A percentile compares a stretch with the other conserved stretches of the same genome.
Evolutionary conservation across 345 rosid species (phyloP).

Genomic region (Salix dunnii): DNA sequence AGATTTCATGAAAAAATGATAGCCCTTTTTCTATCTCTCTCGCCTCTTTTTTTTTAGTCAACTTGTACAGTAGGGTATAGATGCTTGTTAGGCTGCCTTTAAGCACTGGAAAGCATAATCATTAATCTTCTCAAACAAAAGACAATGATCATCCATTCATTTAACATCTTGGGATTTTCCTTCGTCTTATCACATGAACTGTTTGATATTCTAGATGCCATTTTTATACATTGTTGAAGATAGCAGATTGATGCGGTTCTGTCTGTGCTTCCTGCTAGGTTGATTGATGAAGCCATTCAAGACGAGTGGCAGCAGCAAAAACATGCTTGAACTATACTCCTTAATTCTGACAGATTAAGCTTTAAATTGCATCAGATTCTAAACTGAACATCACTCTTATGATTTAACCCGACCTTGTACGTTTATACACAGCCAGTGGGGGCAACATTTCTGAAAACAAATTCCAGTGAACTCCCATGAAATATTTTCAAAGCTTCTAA

Average conservation of each 20-base stretch:
- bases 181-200: background rate
- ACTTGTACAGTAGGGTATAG: background rate
- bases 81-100: background rate
- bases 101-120: background rate
- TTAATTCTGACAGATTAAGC: too few species aligned
- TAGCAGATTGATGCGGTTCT: background rate
- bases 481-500: too few species aligned
- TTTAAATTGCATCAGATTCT: too few species aligned
- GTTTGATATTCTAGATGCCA: background rate
- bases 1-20: background rate
- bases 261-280: background rate
- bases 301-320: background rate
- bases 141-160: background rate
- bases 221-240: background rate
- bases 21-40: background rate
- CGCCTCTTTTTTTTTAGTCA: background rate
- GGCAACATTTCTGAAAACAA: too few species aligned
- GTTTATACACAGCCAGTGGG: too few species aligned
- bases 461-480: rapidly evolving
- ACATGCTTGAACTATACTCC: background rate
- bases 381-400: too few species aligned
- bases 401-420: too few species aligned
- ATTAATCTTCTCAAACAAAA: background rate
- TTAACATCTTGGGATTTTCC: background rate
- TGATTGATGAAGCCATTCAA: background rate